Conservation (phyloP, 1,284 basidiomycete genomes). For the Mycosarcoma maydis region DNA sequence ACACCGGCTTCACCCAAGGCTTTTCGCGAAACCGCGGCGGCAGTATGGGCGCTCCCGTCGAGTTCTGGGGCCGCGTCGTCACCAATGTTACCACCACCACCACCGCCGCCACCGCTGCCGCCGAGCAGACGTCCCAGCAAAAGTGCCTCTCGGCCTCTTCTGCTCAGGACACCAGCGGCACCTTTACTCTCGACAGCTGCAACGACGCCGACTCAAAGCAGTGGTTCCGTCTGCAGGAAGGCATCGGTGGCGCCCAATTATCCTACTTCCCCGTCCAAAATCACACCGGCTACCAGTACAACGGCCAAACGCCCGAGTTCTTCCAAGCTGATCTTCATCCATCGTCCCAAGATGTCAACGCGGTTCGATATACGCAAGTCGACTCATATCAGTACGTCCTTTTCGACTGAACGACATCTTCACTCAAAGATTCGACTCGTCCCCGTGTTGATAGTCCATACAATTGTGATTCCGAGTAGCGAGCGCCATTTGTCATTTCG, state of each 20-base stretch:
- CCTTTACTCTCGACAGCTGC: constrained; percentile 5
- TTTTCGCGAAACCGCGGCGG: constrained; percentile 25
- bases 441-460: neutral
- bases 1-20: constrained; percentile 29
- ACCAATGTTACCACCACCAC: constrained; percentile 8
- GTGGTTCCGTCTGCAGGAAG: constrained; percentile 39
- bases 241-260: constrained; percentile 6
- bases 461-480: neutral
- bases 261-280: constrained; percentile 34
- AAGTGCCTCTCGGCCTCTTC: constrained; percentile 14
- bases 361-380: constrained; percentile 2
- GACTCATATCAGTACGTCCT: constrained; percentile 16
- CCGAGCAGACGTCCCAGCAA: neutral
- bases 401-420: constrained; percentile 6
- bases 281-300: constrained; percentile 22
- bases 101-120: too few species aligned
- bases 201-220: constrained; percentile 23
- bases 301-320: constrained; percentile 24
- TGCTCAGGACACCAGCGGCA: neutral
- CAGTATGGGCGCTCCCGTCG: constrained; percentile 35
- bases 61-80: constrained; percentile 34
- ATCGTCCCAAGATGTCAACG: neutral
- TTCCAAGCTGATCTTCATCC: constrained; percentile 19
- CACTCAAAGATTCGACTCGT: neutral
- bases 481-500: neutral